Percentiles rank a stretch among this genome's conserved stretches.
These are phyloP conservation scores for Hypoxylon rubiginosum DNA, from an alignment of 2,329 filamentous ascomycete species.

Conservation along the genomic window DNA sequence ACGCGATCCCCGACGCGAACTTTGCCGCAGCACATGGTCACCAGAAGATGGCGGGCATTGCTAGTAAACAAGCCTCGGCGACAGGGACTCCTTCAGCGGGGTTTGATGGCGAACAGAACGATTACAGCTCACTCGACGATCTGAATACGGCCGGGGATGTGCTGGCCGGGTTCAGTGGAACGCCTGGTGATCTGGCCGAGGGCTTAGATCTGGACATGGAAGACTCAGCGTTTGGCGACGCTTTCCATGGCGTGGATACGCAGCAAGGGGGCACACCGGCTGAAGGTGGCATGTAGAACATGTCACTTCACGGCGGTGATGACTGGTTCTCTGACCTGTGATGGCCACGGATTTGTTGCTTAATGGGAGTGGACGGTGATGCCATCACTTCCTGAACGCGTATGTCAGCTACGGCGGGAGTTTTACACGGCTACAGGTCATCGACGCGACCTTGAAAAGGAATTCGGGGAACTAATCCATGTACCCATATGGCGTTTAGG, in stretches of 20 bases:
- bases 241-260: slow-evolving; percentile 75
- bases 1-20: slow-evolving; percentile 55
- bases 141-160: slow-evolving; percentile 80
- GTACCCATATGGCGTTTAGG: background rate
- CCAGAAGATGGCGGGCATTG: slow-evolving; percentile 38
- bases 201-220: slow-evolving; percentile 74
- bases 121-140: slow-evolving; percentile 74
- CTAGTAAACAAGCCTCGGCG: slow-evolving; percentile 58
- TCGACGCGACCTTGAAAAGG: background rate
- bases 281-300: slow-evolving; percentile 47
- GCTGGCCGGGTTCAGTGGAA: slow-evolving; percentile 72
- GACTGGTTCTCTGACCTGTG: background rate
- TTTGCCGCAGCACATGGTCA: slow-evolving; percentile 40
- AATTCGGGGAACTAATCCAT: background rate
- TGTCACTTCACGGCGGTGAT: background rate
- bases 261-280: slow-evolving; percentile 49
- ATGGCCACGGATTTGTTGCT: background rate
- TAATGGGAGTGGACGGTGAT: background rate
- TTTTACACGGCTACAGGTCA: background rate
- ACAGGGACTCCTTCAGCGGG: slow-evolving; percentile 62
- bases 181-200: slow-evolving; percentile 67
- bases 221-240: slow-evolving; percentile 86
- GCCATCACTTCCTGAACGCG: background rate
- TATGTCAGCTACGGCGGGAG: background rate
- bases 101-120: slow-evolving; percentile 66